Base-by-base conservation (phyloP, 306 rosid species). In the Casuarina cunninghamiana region DNA sequence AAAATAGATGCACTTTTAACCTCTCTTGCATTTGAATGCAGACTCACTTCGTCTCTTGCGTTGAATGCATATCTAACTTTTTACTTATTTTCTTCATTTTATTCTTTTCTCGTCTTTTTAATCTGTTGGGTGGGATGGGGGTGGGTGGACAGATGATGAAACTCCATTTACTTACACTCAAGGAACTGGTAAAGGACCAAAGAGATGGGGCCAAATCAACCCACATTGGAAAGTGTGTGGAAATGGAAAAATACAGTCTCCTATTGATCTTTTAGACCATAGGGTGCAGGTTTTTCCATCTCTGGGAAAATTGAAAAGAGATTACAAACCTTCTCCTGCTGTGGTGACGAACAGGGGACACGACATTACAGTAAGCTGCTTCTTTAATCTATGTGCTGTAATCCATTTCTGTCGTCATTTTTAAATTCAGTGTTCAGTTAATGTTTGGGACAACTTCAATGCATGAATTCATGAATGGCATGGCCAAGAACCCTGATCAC, bases 171-270 rank as follows among this genome's bases (percentile, higher is more conserved):
- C 51, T 66, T 93, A 91, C 69, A 19, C 15, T 11, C 81, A 85
- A 74, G 91, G 89, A 81, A 74, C 16, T 79, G 83, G 81, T 6
- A 86, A 78, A 51, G 97, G 97, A 72, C 98, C 94, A 82, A 81
- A 84, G 74, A 71, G 77, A 46, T 93, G 98, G 98, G 86, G 91
- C 8, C 2, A 54, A 3, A n/a, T 93, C 9, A 74, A 91, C 53
- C 87, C 94, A 48, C 55, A 85, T 45, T 91, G 98, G 98, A 75
- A 86, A 82, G 45, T 41, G 43, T 93, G 97, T 83, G 85, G 75
- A 8, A 71, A 49, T 37, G 98, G 97, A 41, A 86, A 86, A 80
- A 43, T 39, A 67, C 98, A 93, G 73, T 93, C 97, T 84, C 98
- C 98, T 3, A 91, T 93, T 75, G 93, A 93, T 81, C 66, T 93